A percentile compares a stretch with the other conserved stretches of the same genome.
phyloP scores from a whole-genome alignment of 225 moss, liverwort and hornwort genomes.

The Antitrichia curtipendula region DNA sequence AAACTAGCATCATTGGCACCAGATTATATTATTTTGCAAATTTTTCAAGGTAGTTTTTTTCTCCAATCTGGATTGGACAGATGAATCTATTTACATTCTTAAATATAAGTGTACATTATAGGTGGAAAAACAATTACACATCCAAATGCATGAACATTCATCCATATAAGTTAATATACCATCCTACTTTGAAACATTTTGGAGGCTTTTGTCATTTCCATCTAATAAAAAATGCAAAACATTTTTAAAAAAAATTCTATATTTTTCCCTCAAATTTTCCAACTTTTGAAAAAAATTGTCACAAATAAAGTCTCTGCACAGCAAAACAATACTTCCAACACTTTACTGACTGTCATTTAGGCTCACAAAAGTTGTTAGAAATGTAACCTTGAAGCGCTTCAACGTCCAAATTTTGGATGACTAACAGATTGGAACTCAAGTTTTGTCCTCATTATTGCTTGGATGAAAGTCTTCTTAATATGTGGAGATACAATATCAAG shows the following conservation, averaged over 20 bases:
- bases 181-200: background rate
- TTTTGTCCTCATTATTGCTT: too few species aligned
- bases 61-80: background rate
- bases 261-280: background rate
- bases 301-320: background rate
- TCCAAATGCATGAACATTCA: background rate
- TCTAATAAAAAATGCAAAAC: background rate
- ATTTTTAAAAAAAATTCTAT: background rate
- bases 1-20: background rate
- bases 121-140: background rate
- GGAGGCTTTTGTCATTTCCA: background rate
- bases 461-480: too few species aligned
- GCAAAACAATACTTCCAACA: background rate
- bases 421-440: too few species aligned
- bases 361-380: background rate
- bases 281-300: background rate
- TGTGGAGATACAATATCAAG: too few species aligned
- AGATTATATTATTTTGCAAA: background rate
- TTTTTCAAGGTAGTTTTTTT: background rate
- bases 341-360: background rate
- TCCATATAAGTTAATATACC: background rate
- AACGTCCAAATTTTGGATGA: background rate
- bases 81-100: background rate
- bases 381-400: background rate
- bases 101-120: background rate